Percentiles rank a stretch among this genome's conserved stretches.
These are phyloP conservation scores for Helicostylum pulchrum DNA, from an alignment of 192 early-diverging fungal genomes.

Conservation along the genomic window DNA sequence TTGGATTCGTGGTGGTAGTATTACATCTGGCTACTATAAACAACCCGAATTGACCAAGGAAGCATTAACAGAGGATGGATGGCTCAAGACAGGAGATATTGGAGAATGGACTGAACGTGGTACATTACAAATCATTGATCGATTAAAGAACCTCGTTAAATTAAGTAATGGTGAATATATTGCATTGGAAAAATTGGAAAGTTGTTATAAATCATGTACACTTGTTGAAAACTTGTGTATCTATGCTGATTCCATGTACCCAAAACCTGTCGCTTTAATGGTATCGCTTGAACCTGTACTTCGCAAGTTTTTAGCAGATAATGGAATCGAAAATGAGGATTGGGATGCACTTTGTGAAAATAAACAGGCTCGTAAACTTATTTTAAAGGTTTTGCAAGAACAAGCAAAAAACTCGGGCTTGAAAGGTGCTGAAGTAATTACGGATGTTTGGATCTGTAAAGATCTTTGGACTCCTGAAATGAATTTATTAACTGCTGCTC, in stretches of 20 bases:
- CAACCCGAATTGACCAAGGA: slow-evolving; percentile 56
- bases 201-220: slow-evolving; percentile 73
- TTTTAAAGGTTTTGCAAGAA: slow-evolving; percentile 40
- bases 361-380: slow-evolving; percentile 48
- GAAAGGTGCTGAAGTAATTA: slow-evolving; percentile 72
- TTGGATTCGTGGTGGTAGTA: slow-evolving; percentile 59
- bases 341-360: slow-evolving; percentile 53
- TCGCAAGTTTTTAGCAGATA: slow-evolving; percentile 40
- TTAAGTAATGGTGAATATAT: slow-evolving; percentile 73
- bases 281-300: slow-evolving; percentile 59
- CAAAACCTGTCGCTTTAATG: slow-evolving; percentile 73
- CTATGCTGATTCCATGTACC: slow-evolving; percentile 67
- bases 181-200: slow-evolving; percentile 51
- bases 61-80: slow-evolving; percentile 60
- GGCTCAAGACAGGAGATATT: slow-evolving; percentile 76
- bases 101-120: slow-evolving; percentile 69
- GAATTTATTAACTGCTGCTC: slow-evolving; percentile 84
- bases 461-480: slow-evolving; percentile 90
- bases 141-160: slow-evolving; percentile 80
- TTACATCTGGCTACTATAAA: slow-evolving; percentile 67
- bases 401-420: slow-evolving; percentile 66
- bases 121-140: slow-evolving; percentile 72
- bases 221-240: slow-evolving; percentile 81
- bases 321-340: slow-evolving; percentile 42
- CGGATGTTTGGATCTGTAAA: slow-evolving; percentile 59